Percentiles rank a stretch among this genome's conserved stretches.
These are phyloP conservation scores for Phytophthora sp. DNA, from an alignment of 352 stramenopile genomes.

Conservation along the genomic window DNA sequence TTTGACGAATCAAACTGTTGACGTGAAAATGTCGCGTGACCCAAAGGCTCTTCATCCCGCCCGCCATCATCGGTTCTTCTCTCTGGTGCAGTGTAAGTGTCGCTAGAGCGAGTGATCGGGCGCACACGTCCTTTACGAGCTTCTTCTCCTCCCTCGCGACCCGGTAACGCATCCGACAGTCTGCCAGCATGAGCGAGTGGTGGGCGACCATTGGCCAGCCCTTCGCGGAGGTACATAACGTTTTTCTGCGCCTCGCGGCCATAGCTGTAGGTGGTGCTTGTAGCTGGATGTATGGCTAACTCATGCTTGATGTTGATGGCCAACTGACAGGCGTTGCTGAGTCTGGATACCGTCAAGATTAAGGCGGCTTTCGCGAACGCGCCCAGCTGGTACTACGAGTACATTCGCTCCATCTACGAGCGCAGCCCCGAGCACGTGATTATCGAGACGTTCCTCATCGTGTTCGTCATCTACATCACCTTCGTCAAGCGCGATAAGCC, in stretches of 20 bases:
- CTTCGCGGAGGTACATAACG: constrained; percentile 61
- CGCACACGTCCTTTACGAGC: too few relatives aligned
- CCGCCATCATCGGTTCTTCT: constrained; percentile 24
- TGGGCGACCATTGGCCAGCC: constrained; percentile 79
- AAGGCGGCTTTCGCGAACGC: constrained; percentile 64
- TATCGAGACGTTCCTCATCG: constrained; percentile 97
- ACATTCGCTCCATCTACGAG: constrained; percentile 84
- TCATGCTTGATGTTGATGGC: constrained; percentile 3
- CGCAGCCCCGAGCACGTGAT: constrained; percentile 94
- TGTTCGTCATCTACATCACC: constrained; percentile 95
- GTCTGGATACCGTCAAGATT: constrained; percentile 64
- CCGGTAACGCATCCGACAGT: neutral
- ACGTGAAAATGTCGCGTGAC: constrained; percentile 23
- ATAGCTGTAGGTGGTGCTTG: neutral
- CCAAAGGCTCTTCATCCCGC: neutral
- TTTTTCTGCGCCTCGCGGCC: constrained; percentile 4
- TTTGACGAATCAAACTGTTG: constrained; percentile 16
- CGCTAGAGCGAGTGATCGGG: too few relatives aligned
- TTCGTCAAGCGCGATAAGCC: constrained; percentile 87
- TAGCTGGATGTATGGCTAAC: neutral
- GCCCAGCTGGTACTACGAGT: constrained; percentile 79
- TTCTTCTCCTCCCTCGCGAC: neutral
- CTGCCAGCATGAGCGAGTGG: constrained; percentile 73
- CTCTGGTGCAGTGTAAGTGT: constrained; percentile 7
- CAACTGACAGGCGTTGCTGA: constrained; percentile 58